Conservation (phyloP, 192 early-diverging fungal genomes). For the Powellomyces hirtus region DNA sequence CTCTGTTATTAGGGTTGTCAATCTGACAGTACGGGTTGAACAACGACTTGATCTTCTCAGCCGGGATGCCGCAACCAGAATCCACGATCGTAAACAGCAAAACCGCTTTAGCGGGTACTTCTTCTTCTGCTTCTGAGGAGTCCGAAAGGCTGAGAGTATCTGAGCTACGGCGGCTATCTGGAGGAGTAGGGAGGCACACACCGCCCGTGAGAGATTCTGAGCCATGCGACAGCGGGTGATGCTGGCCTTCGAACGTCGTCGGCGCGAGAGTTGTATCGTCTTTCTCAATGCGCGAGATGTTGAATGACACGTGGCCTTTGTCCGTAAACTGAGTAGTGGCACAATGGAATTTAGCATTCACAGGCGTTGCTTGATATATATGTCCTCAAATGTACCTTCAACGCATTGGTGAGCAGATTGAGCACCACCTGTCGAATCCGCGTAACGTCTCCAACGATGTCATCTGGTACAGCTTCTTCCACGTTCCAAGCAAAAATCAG, state of each 20-base stretch:
- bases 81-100: conserved; percentile 16
- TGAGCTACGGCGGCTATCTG: background rate
- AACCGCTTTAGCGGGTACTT: background rate
- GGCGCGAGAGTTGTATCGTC: background rate
- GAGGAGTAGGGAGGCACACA: background rate
- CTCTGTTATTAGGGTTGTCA: conserved; percentile 14
- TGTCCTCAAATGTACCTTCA: conserved; percentile 20
- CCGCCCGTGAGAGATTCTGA: background rate
- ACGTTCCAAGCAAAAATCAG: conserved; percentile 12
- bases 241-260: conserved; percentile 9
- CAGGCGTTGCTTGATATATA: background rate
- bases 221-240: background rate
- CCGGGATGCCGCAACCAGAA: conserved; percentile 23
- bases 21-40: conserved; percentile 29
- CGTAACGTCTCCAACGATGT: conserved; percentile 17
- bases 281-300: background rate
- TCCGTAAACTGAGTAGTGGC: conserved; percentile 14
- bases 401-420: conserved; percentile 26
- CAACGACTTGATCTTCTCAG: conserved; percentile 7
- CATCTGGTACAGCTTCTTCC: conserved; percentile 14
- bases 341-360: background rate
- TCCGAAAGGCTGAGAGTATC: background rate
- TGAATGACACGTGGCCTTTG: conserved; percentile 4
- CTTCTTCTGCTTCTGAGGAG: background rate
- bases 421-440: conserved; percentile 27